Evolutionary conservation across 257 asterid genomes (phyloP), one percentile per base, ranked within the genome.

Genomic region (Lavandula angustifolia): DNA sequence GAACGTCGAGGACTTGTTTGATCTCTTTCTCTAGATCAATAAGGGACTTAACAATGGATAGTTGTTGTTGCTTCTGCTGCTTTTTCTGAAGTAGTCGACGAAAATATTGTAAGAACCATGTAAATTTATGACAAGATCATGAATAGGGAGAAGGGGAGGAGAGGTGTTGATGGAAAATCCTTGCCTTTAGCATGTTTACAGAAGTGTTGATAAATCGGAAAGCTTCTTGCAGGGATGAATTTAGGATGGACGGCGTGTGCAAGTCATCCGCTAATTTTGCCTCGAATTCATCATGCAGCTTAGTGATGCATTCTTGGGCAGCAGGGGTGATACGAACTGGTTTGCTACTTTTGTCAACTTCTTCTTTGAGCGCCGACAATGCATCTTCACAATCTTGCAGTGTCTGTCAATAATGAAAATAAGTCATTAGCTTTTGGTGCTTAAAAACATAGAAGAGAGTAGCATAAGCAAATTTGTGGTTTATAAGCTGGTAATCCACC

Each of bases 241-340:
- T 91, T 38, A 88, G 60, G 67, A 88, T 67, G 42, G 88, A 17
- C 6, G 94, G 95, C 1, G 98, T 85, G 58, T 88, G 96, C 80
- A 91, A 72, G 73, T 91, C 98, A 78, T 88, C 96, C 7, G 95
- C 80, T 73, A 91, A 52, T 72, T 75, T 86, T 1, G 83, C 33
- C 75, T 85, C 87, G 49, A 88, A 78, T 44, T 91, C 95, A 9
- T 55, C 66, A 42, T 40, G 92, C 73, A 91, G 84, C 66, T 78
- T 85, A 29, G 17, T 72, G 67, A 82, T 82, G 81, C 90, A 77
- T 32, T 85, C 81, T 63, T 80, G 78, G 35, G 80, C 87, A 37
- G 71, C 81, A 7, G 78, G 71, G 64, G 65, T 79, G 60, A 78
- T 57, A 55, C 84, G 73, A 47, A 66, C 75, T 71, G 75, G 44